A percentile compares a stretch with the other conserved stretches of the same genome.
Evolutionary conservation across 768 basidiomycete genomes (phyloP).

Genomic region (Lactifluus pinguis): DNA sequence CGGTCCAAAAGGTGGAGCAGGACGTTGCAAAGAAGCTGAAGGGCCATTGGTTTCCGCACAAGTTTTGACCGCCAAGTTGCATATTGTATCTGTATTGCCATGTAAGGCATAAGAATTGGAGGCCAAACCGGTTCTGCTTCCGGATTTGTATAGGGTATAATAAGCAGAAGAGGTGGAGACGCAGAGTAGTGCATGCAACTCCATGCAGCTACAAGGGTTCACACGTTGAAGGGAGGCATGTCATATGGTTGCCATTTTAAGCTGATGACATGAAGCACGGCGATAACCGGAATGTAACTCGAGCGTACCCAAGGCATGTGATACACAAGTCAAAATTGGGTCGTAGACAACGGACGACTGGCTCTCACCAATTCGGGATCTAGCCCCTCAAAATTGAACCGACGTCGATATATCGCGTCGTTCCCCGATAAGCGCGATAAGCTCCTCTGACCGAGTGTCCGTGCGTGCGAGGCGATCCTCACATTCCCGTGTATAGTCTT

Average conservation of each 20-base stretch:
- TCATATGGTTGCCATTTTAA: background rate
- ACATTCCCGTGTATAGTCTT: no score
- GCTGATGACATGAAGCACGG: slow-evolving; percentile 8
- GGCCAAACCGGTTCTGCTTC: background rate
- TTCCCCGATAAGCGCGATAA: slow-evolving; percentile 1
- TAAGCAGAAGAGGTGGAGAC: background rate
- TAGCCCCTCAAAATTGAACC: background rate
- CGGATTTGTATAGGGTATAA: background rate
- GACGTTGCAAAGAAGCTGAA: slow-evolving; percentile 51
- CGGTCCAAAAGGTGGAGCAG: slow-evolving; percentile 41
- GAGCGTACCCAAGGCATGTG: background rate
- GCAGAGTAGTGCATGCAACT: background rate
- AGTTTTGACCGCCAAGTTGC: slow-evolving; percentile 31
- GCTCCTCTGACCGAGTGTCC: background rate
- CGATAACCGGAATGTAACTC: background rate
- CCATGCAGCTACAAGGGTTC: background rate
- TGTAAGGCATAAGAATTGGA: background rate
- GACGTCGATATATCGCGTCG: slow-evolving; percentile 1
- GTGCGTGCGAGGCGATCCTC: no score
- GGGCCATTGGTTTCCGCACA: slow-evolving; percentile 61
- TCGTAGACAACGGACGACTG: background rate
- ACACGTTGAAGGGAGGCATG: background rate
- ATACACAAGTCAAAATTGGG: background rate
- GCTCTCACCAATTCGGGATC: background rate
- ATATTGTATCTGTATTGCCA: background rate